Evolutionary conservation across 2,329 filamentous ascomycete species (phyloP).

Genomic region (Pseudocercospora macadamiae): DNA sequence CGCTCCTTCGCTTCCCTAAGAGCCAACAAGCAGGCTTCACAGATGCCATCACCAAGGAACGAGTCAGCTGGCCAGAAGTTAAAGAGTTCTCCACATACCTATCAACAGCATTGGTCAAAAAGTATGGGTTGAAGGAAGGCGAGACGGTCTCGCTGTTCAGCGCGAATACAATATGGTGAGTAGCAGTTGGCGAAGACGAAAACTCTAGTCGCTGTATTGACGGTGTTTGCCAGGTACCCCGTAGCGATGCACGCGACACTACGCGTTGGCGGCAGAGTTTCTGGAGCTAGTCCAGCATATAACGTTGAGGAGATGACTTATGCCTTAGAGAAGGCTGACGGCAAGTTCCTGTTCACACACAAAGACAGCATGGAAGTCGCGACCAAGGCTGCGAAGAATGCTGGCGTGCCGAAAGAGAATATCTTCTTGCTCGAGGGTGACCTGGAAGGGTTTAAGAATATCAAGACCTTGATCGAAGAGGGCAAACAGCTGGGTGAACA

Average conservation of each 20-base stretch:
- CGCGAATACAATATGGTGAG: conserved; percentile 68
- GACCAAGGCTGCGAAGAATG: conserved; percentile 56
- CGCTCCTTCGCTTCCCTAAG: conserved; percentile 45
- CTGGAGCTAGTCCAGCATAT: conserved; percentile 66
- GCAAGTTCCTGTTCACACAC: conserved; percentile 62
- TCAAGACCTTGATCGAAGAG: conserved; percentile 50
- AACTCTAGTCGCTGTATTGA: too few species aligned
- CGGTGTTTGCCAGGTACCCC: too few species aligned
- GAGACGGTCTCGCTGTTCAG: conserved; percentile 65
- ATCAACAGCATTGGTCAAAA: conserved; percentile 61
- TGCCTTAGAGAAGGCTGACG: conserved; percentile 60
- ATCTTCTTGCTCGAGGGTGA: conserved; percentile 62
- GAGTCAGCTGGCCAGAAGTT: conserved; percentile 61
- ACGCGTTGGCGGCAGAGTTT: conserved; percentile 59
- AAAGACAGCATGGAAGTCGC: conserved; percentile 60
- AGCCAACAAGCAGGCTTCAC: conserved; percentile 55
- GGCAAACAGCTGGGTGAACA: conserved; percentile 49
- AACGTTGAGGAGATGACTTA: conserved; percentile 70
- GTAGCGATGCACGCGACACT: conserved; percentile 63
- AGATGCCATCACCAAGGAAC: conserved; percentile 62
- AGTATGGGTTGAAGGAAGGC: conserved; percentile 57
- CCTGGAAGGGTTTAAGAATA: conserved; percentile 53
- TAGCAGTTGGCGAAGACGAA: too few species aligned
- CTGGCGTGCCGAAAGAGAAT: conserved; percentile 55
- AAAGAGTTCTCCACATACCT: conserved; percentile 61